phyloP scores from a whole-genome alignment of 768 basidiomycete genomes.

The Russula emetica region DNA sequence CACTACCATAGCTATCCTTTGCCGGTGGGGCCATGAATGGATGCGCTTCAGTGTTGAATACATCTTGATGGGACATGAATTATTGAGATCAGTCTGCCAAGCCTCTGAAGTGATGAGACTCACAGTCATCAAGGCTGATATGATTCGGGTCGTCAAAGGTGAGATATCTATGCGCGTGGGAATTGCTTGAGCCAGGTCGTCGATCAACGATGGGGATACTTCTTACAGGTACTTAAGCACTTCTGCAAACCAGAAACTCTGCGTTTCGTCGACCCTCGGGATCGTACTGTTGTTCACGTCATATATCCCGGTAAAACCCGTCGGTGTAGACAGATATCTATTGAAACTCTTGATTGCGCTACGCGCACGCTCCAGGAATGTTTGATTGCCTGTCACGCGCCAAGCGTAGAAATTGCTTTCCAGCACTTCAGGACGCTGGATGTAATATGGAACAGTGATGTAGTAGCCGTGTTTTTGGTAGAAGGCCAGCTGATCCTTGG shows the following conservation, averaged over 20 bases:
- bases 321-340: slow-evolving; percentile 43
- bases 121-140: slow-evolving; percentile 66
- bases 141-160: slow-evolving; percentile 68
- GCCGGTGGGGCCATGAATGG: slow-evolving; percentile 22
- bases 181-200: not conserved
- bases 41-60: slow-evolving; percentile 37
- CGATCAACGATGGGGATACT: not conserved
- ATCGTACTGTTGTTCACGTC: slow-evolving; percentile 49
- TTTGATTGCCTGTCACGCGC: slow-evolving; percentile 63
- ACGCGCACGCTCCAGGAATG: slow-evolving; percentile 62
- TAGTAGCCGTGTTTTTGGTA: slow-evolving; percentile 63
- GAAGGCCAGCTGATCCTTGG: slow-evolving; percentile 44
- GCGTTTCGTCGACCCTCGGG: slow-evolving; percentile 52
- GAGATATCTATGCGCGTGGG: slow-evolving; percentile 47
- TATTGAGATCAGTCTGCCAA: not conserved
- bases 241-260: slow-evolving; percentile 73
- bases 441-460: slow-evolving; percentile 49
- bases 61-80: slow-evolving; percentile 29
- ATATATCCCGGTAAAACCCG: slow-evolving; percentile 53
- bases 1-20: slow-evolving; percentile 38
- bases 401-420: slow-evolving; percentile 80
- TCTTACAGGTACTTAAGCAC: slow-evolving; percentile 68
- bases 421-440: slow-evolving; percentile 71
- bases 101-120: slow-evolving; percentile 28
- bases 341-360: slow-evolving; percentile 57